Evolutionary conservation across 2,329 filamentous ascomycete genomes (phyloP), one percentile per base, ranked within the genome.

Genomic region (Colletotrichum godetiae): DNA sequence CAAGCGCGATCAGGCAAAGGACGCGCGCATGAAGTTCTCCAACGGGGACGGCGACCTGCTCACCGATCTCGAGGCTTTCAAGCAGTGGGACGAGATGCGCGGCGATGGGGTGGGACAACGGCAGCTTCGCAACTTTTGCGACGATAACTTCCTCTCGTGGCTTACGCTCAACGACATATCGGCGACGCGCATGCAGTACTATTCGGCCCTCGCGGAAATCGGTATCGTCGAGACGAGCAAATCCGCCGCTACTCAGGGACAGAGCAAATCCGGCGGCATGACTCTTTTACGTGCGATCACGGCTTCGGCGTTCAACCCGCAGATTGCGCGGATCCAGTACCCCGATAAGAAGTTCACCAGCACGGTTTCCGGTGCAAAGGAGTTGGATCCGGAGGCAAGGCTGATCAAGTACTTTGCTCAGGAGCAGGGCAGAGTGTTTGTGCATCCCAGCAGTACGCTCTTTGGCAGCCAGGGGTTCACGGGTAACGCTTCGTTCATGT

Each of bases 291-390:
- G 93, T 27, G 93, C 92, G 1, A 84, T 95, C 29, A 89, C 94
- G 31, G 93, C 93, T 4, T 92, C 92, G 4, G 91, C 93, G 3
- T 94, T 95, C 81, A 90, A 91, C 35, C 97, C 97, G 0, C 96
- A 98, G 82, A 91, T 98, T 76, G 95, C 95, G 15, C 91, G 95
- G 66, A 98, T 99, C 80, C 93, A 95, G 76, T 94, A 98, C 77
- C 97, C 97, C 0, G 95, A 98, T 84, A 97, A 97, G 86, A 98
- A 98, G 82, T 99, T 97, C 82, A 94, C 94, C 13, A 91, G 92
- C 46, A 95, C 94, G 2, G 90, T 97, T 75, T 94, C 94, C 1
- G 97, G 97, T 8, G 94, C 97, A 0, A 94, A 98, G 1, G 96
- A 97, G 81, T 88, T 98, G 7, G 97, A 99, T 80, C 96, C 96